Base-by-base conservation (phyloP, 1,284 basidiomycete genomes). In the Fistulinella staudtii region DNA sequence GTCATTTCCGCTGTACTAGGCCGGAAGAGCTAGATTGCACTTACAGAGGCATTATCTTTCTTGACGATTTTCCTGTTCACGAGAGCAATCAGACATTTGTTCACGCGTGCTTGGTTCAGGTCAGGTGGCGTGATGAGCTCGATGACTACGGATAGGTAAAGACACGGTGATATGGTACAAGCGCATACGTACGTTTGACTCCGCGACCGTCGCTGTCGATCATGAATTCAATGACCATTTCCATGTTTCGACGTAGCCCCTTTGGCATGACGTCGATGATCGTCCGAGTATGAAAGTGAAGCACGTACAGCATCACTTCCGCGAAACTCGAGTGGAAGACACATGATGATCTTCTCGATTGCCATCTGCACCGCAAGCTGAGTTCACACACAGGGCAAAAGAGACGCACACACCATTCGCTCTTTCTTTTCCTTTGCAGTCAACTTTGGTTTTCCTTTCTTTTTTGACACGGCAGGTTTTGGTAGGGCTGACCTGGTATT, bases 51-150 rank as follows among this genome's bases (percentile, higher is more conserved):
- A 50, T 73, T 86, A 41, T 85, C 80, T 64, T 93, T 95, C 37
- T 72, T 69, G 3, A 93, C 89, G 21, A 90, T 79, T 63, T 95
- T 96, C 42, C 91, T 78, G 54, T 86, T 86, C 2, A 94, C 90
- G 2, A 96, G 72, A 1, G 92, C 90, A 45, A 96, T 93, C 24
- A 97, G 73, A 53, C 91, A 93, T 66, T 93, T 95, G 68, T 96
- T 95, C 34, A 92, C 92, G 28, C 86, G 78, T 6, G 90, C 87
- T 67, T 94, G 91, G 37, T 83, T 85, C 36, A 94, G 73, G 47
- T 93, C 89, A 0, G 91, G 90, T 2, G 82, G 81, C 39, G 75
- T 78, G 51, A 93, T 78, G 41, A 96, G 75, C 39, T 92, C 89
- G 30, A 77, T 68, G 30, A 94, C 93, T 95, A 4, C 43, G 38